phyloP scores from a whole-genome alignment of 202 grass and related monocot species.

The Hordeum pubiflorum region DNA sequence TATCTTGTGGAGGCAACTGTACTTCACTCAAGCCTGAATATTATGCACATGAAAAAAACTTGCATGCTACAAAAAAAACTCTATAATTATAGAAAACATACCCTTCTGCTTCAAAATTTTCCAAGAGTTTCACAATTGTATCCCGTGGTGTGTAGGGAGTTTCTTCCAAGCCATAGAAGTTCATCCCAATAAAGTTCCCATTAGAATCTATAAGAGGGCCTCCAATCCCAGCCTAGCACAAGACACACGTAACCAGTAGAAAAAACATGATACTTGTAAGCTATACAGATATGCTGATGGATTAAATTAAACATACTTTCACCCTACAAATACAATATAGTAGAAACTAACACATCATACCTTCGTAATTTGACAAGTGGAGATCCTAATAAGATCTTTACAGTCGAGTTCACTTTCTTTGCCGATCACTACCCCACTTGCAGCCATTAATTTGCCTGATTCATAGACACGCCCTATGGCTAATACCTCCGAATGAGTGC shows the following conservation, averaged over 20 bases:
- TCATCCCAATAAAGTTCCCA: constrained; percentile 20
- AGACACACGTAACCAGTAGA: not conserved
- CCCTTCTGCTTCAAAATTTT: not conserved
- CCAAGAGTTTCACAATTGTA: not conserved
- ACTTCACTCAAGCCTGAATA: no score
- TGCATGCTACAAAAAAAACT: no score
- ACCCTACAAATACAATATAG: not conserved
- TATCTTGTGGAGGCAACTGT: no score
- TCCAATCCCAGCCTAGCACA: constrained; percentile 27
- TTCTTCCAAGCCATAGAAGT: not conserved
- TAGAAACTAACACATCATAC: not conserved
- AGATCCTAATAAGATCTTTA: constrained; percentile 17
- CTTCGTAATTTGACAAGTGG: constrained; percentile 26
- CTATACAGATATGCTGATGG: not conserved
- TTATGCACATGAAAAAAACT: no score
- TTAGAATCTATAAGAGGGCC: not conserved
- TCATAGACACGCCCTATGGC: constrained; percentile 16
- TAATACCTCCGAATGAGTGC: not conserved
- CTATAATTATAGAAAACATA: not conserved
- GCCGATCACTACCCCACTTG: not conserved
- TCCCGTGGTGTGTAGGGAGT: constrained; percentile 9
- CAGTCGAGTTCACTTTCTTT: not conserved
- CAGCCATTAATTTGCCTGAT: constrained; percentile 11
- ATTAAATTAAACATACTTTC: not conserved
- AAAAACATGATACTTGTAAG: not conserved